Conservation (phyloP, 2,329 filamentous ascomycete genomes). For the Chaetothyriales sp. region DNA sequence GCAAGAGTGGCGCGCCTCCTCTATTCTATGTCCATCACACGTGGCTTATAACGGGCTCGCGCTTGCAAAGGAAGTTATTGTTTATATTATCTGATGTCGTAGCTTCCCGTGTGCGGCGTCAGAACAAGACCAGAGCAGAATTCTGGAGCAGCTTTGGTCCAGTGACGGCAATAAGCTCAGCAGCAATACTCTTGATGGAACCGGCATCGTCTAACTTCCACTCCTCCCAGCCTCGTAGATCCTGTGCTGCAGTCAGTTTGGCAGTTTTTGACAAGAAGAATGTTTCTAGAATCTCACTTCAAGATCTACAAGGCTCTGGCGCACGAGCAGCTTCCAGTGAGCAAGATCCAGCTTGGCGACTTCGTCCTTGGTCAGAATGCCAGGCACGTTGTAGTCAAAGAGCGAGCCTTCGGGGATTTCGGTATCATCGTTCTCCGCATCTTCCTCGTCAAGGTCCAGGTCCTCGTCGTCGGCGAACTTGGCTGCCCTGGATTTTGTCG, state of each 20-base stretch:
- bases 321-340: constrained; percentile 31
- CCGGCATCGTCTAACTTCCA: constrained; percentile 29
- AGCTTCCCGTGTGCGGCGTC: not conserved
- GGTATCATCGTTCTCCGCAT: constrained; percentile 26
- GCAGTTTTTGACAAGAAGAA: not conserved
- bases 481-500: constrained; percentile 9
- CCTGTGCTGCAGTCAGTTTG: constrained; percentile 19
- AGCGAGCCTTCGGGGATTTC: constrained; percentile 23
- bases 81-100: not conserved
- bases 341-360: constrained; percentile 30
- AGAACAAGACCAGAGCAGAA: constrained; percentile 16
- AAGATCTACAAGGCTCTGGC: constrained; percentile 30
- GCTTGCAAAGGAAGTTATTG: not conserved
- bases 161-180: constrained; percentile 33
- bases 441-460: constrained; percentile 16
- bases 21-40: not conserved
- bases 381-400: constrained; percentile 35
- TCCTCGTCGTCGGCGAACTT: constrained; percentile 16
- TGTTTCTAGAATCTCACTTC: constrained; percentile 21
- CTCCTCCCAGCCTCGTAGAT: constrained; percentile 34
- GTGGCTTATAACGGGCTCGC: not conserved
- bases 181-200: constrained; percentile 34
- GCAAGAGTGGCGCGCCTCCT: not conserved
- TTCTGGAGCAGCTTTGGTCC: constrained; percentile 29
- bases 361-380: constrained; percentile 30